Evolutionary conservation across 139 green algal species (phyloP).

Genomic region (Chlamydomonas sphaeroides): DNA sequence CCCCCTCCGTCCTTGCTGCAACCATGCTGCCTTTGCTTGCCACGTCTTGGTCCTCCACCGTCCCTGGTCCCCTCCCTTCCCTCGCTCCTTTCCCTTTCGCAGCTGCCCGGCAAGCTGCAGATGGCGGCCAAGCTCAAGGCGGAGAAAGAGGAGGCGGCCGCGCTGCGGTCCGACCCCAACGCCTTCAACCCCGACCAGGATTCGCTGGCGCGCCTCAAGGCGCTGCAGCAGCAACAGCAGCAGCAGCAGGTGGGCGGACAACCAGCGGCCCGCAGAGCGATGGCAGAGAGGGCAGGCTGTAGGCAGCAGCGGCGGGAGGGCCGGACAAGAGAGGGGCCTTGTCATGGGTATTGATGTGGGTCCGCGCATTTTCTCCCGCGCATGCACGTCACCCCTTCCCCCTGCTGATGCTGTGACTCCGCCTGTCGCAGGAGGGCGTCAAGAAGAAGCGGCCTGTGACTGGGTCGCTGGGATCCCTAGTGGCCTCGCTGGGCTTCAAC

Average conservation of each 20-base stretch:
- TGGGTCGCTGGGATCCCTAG: not conserved
- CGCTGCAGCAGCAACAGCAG: conserved; percentile 51
- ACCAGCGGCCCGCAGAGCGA: not conserved
- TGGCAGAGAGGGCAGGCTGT: too few relatives aligned
- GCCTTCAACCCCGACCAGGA: conserved; percentile 73
- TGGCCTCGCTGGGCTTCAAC: not conserved
- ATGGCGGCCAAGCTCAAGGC: conserved; percentile 68
- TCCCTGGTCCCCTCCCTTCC: not conserved
- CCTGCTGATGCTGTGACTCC: conserved; percentile 43
- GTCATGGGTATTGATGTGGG: too few relatives aligned
- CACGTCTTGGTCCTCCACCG: not conserved
- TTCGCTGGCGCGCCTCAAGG: conserved; percentile 62
- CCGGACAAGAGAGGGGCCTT: not conserved
- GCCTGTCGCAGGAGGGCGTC: conserved; percentile 44
- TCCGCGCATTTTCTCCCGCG: too few relatives aligned
- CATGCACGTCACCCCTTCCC: too few relatives aligned
- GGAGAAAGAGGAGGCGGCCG: conserved; percentile 72
- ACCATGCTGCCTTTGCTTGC: too few relatives aligned
- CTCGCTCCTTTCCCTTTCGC: not conserved
- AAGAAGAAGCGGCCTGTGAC: conserved; percentile 3
- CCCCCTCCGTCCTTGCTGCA: too few relatives aligned
- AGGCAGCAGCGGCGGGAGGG: too few relatives aligned
- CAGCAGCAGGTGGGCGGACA: conserved; percentile 40
- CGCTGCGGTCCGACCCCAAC: conserved; percentile 44
- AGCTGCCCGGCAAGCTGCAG: conserved; percentile 80